Evolutionary conservation across 2,329 filamentous ascomycete genomes (phyloP).

Genomic region (Nakataea oryzae): DNA sequence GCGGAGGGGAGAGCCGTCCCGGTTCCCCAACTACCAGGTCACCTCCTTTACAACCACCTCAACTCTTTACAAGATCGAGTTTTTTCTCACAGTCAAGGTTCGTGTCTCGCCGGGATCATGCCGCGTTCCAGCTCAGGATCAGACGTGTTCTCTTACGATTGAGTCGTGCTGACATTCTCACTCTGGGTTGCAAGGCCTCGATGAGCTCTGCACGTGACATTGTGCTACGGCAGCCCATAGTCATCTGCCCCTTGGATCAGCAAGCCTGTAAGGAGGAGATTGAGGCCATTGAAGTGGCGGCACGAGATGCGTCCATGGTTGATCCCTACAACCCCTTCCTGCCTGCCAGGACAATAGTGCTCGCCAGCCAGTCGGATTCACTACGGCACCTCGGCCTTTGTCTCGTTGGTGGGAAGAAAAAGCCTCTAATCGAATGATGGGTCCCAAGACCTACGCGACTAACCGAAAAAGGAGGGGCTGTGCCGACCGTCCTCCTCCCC

Average conservation of each 20-base stretch:
- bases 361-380: constrained; percentile 61
- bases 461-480: not conserved
- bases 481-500: not conserved
- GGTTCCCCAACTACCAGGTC: constrained; percentile 79
- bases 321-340: constrained; percentile 87
- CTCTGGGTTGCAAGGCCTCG: constrained; percentile 54
- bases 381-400: constrained; percentile 53
- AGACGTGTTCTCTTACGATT: too few relatives aligned
- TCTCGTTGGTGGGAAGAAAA: constrained; percentile 53
- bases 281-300: constrained; percentile 94
- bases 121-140: not conserved
- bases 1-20: constrained; percentile 66
- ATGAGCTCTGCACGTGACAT: constrained; percentile 85
- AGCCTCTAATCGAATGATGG: constrained; percentile 50
- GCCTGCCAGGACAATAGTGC: constrained; percentile 74
- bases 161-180: not conserved
- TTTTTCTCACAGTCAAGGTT: constrained; percentile 91
- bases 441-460: not conserved
- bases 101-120: constrained; percentile 7
- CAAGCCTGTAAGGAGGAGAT: constrained; percentile 96
- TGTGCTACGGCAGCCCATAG: constrained; percentile 78
- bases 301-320: constrained; percentile 81
- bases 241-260: constrained; percentile 91
- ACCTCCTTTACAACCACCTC: constrained; percentile 89
- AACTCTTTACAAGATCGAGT: constrained; percentile 96